phyloP scores from a whole-genome alignment of 306 rosid species.

The Cicer pinnatifidum region DNA sequence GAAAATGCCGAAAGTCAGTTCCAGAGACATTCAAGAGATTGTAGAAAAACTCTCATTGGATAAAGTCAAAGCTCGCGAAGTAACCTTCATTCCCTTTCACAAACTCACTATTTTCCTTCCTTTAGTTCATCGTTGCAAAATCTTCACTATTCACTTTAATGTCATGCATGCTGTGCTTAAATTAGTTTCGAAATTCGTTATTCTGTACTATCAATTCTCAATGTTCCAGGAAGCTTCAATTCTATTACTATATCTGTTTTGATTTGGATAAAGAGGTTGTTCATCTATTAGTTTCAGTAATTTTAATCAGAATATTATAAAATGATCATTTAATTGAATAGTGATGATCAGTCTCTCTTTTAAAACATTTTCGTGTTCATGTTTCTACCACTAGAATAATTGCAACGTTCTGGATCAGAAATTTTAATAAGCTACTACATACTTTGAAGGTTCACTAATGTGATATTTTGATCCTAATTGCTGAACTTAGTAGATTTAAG shows the following conservation, averaged over 20 bases:
- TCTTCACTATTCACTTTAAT: slow-evolving; percentile 24
- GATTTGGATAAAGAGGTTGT: background rate
- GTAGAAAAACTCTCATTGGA: slow-evolving; percentile 78
- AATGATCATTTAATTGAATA: slow-evolving; percentile 16
- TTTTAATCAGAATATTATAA: slow-evolving; percentile 1
- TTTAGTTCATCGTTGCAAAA: slow-evolving; percentile 23
- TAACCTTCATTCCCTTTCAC: slow-evolving; percentile 45
- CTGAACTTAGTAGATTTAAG: slow-evolving; percentile 28
- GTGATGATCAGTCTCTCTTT: background rate
- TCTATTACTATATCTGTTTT: background rate
- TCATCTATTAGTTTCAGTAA: slow-evolving; percentile 12
- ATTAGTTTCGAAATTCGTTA: slow-evolving; percentile 12
- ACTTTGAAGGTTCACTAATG: background rate
- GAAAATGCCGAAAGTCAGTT: slow-evolving; percentile 55
- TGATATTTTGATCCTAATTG: slow-evolving; percentile 4
- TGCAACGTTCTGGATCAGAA: background rate
- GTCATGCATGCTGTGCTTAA: slow-evolving; percentile 4
- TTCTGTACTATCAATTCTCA: background rate
- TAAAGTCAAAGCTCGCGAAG: slow-evolving; percentile 87
- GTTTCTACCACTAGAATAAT: slow-evolving; percentile 17
- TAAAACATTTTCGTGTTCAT: background rate
- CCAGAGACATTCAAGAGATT: slow-evolving; percentile 82
- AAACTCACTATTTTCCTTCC: slow-evolving; percentile 2
- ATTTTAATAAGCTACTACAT: background rate
- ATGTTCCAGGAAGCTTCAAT: background rate